Base-by-base conservation (phyloP, 1,284 basidiomycete genomes). In the Phellopilus nigrolimitatus region DNA sequence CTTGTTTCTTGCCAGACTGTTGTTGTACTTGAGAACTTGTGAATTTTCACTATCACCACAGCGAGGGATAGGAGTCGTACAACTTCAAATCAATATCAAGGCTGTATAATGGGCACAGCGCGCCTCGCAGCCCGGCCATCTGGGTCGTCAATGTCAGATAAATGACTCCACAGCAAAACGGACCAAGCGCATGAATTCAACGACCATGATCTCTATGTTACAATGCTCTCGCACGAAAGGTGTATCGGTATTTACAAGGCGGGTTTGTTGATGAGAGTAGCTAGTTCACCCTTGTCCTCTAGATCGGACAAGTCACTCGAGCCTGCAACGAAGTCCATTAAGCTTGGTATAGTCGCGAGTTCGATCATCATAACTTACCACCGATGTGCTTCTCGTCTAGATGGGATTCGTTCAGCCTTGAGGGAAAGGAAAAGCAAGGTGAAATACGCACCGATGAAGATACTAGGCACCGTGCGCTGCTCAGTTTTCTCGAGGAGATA, bases 381-480 rank as follows among this genome's bases (percentile, higher is more conserved):
- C 41, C 41, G 21, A 43, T 28, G 21, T 43, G 41, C 41, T 24
- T 21, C 22, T 43, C 8, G 25, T 73, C 81, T 83, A 51, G 13
- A 50, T 25, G 9, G 12, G 17, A 44, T 7, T 37, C 21, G 33
- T n/a, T n/a, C n/a, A 30, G 15, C 15, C 28, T 17, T 43, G 24
- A 36, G 27, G 34, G 21, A 33, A 22, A 15, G 37, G 12, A 21
- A 30, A 30, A 15, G 25, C 8, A 49, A 17, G 22, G 1, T 21
- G 3, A 19, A 9, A 30, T 51, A 75, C 82, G 61, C 57, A 84
- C 62, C 54, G 41, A 66, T 61, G 53, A 63, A 66, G 49, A 66
- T 61, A 55, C 64, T 66, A 28, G 65, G 65, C 4, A 66, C 65
- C 22, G 64, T 65, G 3, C 56, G 33, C 47, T 66, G 64, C 1